Conservation (phyloP, 345 rosid genomes). For the Psidium guajava region DNA sequence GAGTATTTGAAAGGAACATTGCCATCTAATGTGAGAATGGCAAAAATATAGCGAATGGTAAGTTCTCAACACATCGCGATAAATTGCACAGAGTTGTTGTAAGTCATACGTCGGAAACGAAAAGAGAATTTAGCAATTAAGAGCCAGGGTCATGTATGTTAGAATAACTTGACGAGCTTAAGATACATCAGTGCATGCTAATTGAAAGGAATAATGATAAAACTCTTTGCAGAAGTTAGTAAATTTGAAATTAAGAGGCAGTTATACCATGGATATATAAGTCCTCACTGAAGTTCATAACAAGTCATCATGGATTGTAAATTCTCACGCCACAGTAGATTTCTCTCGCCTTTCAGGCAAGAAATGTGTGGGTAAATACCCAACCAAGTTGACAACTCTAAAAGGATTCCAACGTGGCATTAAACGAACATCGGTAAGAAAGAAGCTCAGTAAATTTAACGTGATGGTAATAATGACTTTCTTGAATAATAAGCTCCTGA, state of each 20-base stretch:
- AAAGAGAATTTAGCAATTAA: background rate
- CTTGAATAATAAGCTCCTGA: background rate
- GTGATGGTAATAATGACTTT: background rate
- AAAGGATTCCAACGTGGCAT: background rate
- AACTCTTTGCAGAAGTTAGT: background rate
- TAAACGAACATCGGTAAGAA: background rate
- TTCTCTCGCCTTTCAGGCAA: background rate
- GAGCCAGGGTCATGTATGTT: background rate
- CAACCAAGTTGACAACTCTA: background rate
- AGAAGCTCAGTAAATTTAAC: background rate
- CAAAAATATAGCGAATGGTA: background rate
- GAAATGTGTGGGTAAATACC: background rate
- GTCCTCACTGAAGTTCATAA: background rate
- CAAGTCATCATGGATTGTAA: background rate
- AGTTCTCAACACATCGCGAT: background rate
- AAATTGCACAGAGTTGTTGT: background rate
- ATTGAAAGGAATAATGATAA: background rate
- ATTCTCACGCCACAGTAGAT: background rate
- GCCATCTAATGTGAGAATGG: background rate
- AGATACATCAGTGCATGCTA: background rate
- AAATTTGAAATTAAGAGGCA: background rate
- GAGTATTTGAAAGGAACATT: background rate
- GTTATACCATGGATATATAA: background rate
- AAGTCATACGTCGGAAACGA: background rate
- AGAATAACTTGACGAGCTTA: background rate